Evolutionary conservation across 1,139 yeast genomes (phyloP), one percentile per base, ranked within the genome.

Genomic region (Taiozyma sp.): DNA sequence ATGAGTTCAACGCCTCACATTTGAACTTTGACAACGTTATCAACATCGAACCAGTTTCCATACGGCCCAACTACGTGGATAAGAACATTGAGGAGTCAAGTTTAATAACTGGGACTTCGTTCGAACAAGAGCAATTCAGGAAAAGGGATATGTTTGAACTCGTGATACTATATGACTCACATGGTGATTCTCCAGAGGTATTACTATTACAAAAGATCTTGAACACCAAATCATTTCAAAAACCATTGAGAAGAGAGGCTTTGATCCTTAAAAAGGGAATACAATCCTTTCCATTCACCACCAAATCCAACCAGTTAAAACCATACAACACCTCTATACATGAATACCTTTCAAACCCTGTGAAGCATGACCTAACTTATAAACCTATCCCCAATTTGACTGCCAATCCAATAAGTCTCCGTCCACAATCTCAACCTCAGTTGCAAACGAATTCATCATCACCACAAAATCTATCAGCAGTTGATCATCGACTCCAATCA

Each of bases 11-110:
- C 44, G 72, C 71, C 47, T 76, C 79, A 41, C 96, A 85, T 62
- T 79, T 90, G 34, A 73, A 75, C 22, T 69, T 75, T 37, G 65
- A 70, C 1, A 77, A 83, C 46, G 66, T 84, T 9, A 76, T 87
- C 19, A 85, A 90, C 62, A 77, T 89, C 14, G 95, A 87, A 51
- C 96, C 96, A 0, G 69, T 79, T 5, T 72, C 81, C 6, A 67
- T 79, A 41, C 66, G 75, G 29, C 65, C 70, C 3, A 68, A 69
- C 9, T 71, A 76, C 55, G 73, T 76, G 2, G 91, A 85, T 59
- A 71, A 68, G 47, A 88, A 83, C 49, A 65, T 89, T 30, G 87
- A 84, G 58, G 77, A 74, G 39, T 68, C 79, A 35, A 71, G 91
- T 28, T 69, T 79, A 41, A 66, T 80, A 35, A 73, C 75, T 7